Evolutionary conservation across 1,284 basidiomycete species (phyloP), one percentile per base, ranked within the genome.

Genomic region (Sanghuangporus baumii): DNA sequence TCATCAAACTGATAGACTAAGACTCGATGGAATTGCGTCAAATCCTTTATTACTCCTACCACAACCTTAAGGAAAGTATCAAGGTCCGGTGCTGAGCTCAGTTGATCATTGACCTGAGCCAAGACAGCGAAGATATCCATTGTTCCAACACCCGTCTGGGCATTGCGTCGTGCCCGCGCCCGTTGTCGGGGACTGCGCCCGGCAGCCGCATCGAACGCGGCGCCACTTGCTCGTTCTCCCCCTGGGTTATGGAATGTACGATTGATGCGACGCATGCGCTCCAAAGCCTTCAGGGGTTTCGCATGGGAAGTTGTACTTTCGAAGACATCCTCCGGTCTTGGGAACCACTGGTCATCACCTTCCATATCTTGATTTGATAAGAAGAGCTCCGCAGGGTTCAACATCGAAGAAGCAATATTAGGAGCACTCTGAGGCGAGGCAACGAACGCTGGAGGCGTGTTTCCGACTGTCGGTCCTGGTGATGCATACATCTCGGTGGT

Each of bases 1-100:
- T 89, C 87, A 71, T 90, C 88, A 69, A 90, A 90, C 74, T 93
- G 91, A 71, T 95, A 95, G n/a, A 94, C 80, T 73, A 96, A 78
- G n/a, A 94, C 90, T 8, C 93, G 83, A 71, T 93, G 90, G 71
- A 93, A 93, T 71, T 89, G 88, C 6, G 89, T 89, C 63, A 95
- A 71, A 70, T 95, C 91, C 72, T 92, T 90, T 65, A 94, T 82
- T 23, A 94, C 81, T 3, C 92, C 91, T 6, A 91, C 91, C 0
- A 86, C 83, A 57, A 94, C 81, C 69, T 93, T 89, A 71, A 94
- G 75, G 72, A 94, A 93, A 16, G 77, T 76, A 7, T 89, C 84
- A 58, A 95, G 73, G 67, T 93, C 88, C 0, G 81, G 77, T 2
- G 91, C 87, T 3, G 81, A 80, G 0, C 85, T 85, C 5, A 94